phyloP scores from a whole-genome alignment of 441 rosid genomes.

The Cnidoscolus chayamansa region DNA sequence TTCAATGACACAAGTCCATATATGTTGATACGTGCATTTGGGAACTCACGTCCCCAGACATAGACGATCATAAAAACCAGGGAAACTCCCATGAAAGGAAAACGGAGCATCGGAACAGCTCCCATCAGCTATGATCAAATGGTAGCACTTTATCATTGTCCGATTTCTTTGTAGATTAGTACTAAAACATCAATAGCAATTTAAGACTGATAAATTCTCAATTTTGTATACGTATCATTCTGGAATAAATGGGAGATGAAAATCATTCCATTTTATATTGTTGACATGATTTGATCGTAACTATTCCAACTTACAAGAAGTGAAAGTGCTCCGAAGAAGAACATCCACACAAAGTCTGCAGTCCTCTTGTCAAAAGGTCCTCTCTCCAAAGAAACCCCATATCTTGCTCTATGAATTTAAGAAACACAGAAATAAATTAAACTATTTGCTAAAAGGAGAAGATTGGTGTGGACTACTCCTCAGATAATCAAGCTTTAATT shows the following conservation, averaged over 20 bases:
- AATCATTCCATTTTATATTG: not conserved
- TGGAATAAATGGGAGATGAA: too few relatives aligned
- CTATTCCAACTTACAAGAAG: constrained; percentile 40
- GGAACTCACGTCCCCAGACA: constrained; percentile 57
- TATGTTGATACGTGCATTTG: constrained; percentile 49
- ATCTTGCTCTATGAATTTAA: constrained; percentile 43
- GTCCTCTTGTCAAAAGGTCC: constrained; percentile 71
- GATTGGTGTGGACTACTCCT: not conserved
- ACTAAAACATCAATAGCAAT: too few relatives aligned
- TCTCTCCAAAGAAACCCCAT: constrained; percentile 57
- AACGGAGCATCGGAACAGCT: constrained; percentile 41
- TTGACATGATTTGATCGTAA: not conserved
- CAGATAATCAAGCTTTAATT: not conserved
- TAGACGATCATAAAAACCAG: constrained; percentile 62
- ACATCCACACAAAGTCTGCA: constrained; percentile 69
- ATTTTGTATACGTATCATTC: not conserved
- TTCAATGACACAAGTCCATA: constrained; percentile 56
- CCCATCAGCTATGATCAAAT: constrained; percentile 37
- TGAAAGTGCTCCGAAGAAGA: constrained; percentile 57
- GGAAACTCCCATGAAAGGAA: constrained; percentile 53
- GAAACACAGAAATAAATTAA: too few relatives aligned
- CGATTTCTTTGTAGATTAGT: too few relatives aligned
- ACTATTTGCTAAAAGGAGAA: too few relatives aligned
- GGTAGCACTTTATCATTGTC: not conserved
- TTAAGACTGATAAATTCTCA: not conserved